Base-by-base conservation (phyloP, 306 rosid genomes). In the Lupinus albus region DNA sequence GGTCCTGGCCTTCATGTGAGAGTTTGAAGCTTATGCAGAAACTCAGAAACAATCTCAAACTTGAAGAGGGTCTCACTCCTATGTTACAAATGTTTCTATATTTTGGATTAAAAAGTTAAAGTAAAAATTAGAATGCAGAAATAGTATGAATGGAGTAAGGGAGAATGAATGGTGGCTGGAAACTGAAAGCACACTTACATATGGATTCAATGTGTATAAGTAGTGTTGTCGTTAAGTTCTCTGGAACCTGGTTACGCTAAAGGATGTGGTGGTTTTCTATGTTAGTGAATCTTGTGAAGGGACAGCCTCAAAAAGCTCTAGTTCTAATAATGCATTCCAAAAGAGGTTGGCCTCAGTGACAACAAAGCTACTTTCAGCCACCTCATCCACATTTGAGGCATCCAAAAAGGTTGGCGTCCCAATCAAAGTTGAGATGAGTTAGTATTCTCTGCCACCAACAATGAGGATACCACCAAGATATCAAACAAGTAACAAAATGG, bases 11-110 rank as follows among this genome's bases (percentile, higher is more conserved):
- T 25, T 41, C 28, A 36, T 8, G 11, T 36, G 14, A 12, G 11
- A 17, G 57, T 61, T 18, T 17, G 35, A 25, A 61, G 16, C 67
- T 45, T 64, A 64, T 45, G 69, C 42, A n/a, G n/a, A n/a, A n/a
- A n/a, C n/a, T n/a, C n/a, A n/a, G n/a, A n/a, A n/a, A n/a, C n/a
- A n/a, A n/a, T n/a, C n/a, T n/a, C n/a, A n/a, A n/a, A 21, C 45
- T 9, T 8, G 32, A 64, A 32, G 57, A 64, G 28, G 9, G 1
- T 30, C 45, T 64, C 15, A 1, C 8, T 45, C 21, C 49, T 60
- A 32, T 38, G 51, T 18, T 8, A 38, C 8, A 5, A 35, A 35
- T 5, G 44, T 61, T 25, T 45, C 41, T 21, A 9, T 2, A 20
- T 38, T 44, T 32, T 60, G n/a, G 2, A 39, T 14, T 4, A 58